phyloP scores from a whole-genome alignment of 2,329 filamentous ascomycete genomes.

The Coleophoma eucalyptorum region DNA sequence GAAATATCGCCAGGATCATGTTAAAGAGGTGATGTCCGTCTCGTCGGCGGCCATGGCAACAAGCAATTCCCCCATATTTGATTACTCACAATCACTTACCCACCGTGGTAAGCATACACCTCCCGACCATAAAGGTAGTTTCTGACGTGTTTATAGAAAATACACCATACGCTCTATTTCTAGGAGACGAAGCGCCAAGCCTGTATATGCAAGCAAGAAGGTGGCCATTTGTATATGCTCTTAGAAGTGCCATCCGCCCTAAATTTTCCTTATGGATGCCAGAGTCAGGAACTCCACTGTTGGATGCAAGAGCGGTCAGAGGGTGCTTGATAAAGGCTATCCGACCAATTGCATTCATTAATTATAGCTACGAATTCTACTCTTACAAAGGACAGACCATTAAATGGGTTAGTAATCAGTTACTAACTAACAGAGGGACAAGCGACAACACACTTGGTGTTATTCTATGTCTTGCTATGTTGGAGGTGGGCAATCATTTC shows the following conservation, averaged over 20 bases:
- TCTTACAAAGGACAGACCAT: constrained; percentile 6
- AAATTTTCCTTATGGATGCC: constrained; percentile 1
- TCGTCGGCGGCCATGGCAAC: too few species aligned
- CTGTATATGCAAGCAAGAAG: neutral
- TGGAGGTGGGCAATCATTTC: constrained; percentile 1
- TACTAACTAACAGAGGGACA: neutral
- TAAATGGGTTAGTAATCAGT: constrained; percentile 5
- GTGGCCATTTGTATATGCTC: neutral
- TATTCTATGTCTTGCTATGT: constrained; percentile 6
- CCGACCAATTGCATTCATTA: neutral
- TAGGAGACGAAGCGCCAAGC: neutral
- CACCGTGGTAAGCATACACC: neutral
- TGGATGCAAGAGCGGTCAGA: neutral
- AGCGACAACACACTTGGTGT: constrained; percentile 8
- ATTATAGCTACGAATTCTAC: constrained; percentile 3
- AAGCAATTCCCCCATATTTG: neutral
- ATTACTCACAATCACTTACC: neutral
- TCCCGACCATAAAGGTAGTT: neutral
- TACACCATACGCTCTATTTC: neutral
- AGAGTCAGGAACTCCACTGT: neutral
- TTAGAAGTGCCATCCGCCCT: neutral
- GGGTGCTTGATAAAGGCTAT: neutral
- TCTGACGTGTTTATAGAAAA: neutral
- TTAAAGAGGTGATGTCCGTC: too few species aligned
- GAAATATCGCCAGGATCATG: too few species aligned